Conservation (phyloP, 2,329 filamentous ascomycete species). For the Ophiostoma himal-ulmi region DNA sequence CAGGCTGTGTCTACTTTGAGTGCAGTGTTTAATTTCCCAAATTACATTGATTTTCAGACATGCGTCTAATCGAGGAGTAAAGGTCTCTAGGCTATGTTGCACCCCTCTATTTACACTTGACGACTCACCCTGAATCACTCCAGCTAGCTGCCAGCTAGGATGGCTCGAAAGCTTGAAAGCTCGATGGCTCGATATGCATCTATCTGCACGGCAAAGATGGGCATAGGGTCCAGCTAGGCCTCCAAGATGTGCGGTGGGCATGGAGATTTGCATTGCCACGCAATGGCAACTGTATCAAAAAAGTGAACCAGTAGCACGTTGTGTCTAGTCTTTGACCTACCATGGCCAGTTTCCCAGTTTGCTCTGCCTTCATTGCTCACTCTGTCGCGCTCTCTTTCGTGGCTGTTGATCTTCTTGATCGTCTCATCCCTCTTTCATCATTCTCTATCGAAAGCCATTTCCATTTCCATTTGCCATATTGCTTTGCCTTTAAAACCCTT, state of each 20-base stretch:
- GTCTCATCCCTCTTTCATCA: background rate
- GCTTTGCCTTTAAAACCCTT: background rate
- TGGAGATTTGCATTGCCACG: background rate
- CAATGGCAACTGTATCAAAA: background rate
- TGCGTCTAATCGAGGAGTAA: background rate
- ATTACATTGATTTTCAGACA: background rate
- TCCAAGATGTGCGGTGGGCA: background rate
- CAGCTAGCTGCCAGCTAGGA: background rate
- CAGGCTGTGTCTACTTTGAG: background rate
- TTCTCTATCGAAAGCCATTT: background rate
- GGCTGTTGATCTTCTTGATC: background rate
- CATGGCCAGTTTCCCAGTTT: background rate
- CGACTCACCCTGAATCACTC: background rate
- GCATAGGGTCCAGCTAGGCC: background rate
- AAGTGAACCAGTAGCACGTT: background rate
- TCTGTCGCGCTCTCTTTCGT: background rate
- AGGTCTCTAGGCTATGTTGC: too few relatives aligned
- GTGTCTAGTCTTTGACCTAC: background rate
- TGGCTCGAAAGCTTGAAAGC: background rate
- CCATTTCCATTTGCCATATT: background rate
- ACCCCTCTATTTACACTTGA: background rate
- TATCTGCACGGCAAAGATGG: background rate
- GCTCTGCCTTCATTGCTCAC: background rate
- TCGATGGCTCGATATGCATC: background rate
- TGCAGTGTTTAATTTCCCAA: background rate